phyloP scores from a whole-genome alignment of 352 stramenopile species.

The Phytophthora brassicae region DNA sequence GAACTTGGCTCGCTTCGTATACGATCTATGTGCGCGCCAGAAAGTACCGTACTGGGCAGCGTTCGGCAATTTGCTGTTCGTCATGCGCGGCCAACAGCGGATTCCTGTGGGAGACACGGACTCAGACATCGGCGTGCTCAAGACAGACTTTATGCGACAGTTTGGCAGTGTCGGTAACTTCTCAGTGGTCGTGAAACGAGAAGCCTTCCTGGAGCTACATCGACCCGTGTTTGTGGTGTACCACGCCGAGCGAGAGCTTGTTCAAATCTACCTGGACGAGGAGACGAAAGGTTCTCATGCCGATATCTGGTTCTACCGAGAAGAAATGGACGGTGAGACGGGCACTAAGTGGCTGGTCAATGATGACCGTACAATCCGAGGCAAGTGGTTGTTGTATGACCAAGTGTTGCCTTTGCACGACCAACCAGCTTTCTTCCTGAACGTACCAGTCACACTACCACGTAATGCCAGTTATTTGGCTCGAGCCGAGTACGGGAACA shows the following conservation, averaged over 20 bases:
- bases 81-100: conserved; percentile 56
- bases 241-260: conserved; percentile 49
- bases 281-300: conserved; percentile 57
- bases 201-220: conserved; percentile 53
- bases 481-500: conserved; percentile 61
- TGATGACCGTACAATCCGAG: conserved; percentile 67
- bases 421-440: conserved; percentile 49
- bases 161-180: conserved; percentile 65
- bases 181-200: conserved; percentile 39
- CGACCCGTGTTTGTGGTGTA: conserved; percentile 55
- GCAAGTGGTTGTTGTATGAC: conserved; percentile 64
- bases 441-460: conserved; percentile 52
- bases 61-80: conserved; percentile 79
- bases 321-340: conserved; percentile 42
- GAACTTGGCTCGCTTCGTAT: conserved; percentile 63
- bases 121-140: conserved; percentile 75
- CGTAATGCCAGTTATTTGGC: conserved; percentile 63
- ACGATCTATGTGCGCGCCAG: conserved; percentile 51
- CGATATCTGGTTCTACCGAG: conserved; percentile 79
- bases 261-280: conserved; percentile 68
- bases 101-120: conserved; percentile 80
- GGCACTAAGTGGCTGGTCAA: conserved; percentile 61
- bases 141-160: conserved; percentile 48
- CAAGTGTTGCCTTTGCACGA: conserved; percentile 60
- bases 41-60: conserved; percentile 65